Base-by-base conservation (phyloP, 371 early-diverging fungal species). In the Mortierella sp. region DNA sequence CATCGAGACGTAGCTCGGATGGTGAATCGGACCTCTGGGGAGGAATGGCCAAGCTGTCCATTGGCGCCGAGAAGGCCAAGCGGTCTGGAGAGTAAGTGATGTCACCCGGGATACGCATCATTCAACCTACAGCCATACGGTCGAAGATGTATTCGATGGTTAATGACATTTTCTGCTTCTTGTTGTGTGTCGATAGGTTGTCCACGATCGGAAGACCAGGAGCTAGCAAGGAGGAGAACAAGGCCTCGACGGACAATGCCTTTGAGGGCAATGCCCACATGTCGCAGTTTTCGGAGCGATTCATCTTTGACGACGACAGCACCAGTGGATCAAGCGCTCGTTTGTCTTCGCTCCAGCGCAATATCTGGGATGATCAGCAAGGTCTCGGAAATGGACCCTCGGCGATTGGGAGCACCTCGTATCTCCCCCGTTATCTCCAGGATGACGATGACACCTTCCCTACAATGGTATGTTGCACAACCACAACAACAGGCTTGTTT, bases 1-100 rank as follows among this genome's bases (percentile, higher is more conserved):
- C 71, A 22, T 88, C 89, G 14, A 81, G 89, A 53, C 89, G 89
- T 69, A 88, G 88, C 77, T 89, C 89, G 70, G 79, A 85, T 44
- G 89, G 88, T 70, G 87, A 84, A 37, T 76, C 79, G 45, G 85
- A 86, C 43, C 77, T 88, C 40, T 88, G 89, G 88, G 80, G 86
- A 37, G 88, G 86, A 50, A 85, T 89, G 68, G 88, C 87, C 37
- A 86, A 86, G 39, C 69, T 89, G 64, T 77, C 82, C 10, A 40
- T 81, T 29, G 68, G 77, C 14, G 63, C 34, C n/a, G 77, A 77
- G 9, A 76, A 73, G 74, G 16, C 66, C 44, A 76, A 76, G 64
- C 73, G 77, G 61, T 63, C 72, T 29, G 70, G 64, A 24, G 81
- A 80, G 81, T 80, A 80, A 66, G 77, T 69, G 16, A 10, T 67